Evolutionary conservation across 73 alveolate species (phyloP).

Genomic region (Paramecium biaurelia): DNA sequence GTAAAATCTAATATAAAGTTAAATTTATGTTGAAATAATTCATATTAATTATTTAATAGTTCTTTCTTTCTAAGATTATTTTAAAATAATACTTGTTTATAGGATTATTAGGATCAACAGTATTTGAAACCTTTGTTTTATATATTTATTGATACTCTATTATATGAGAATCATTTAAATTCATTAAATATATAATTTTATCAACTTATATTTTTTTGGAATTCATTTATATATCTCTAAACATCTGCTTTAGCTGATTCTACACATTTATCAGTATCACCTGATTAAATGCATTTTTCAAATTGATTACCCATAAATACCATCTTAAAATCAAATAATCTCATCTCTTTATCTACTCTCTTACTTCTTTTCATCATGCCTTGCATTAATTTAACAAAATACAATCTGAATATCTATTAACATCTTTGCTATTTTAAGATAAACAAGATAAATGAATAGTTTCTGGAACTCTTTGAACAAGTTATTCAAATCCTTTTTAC

Average conservation of each 20-base stretch:
- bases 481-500: slow-evolving; percentile 20
- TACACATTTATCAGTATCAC: neutral
- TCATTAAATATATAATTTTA: neutral
- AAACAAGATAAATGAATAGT: neutral
- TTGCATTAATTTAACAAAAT: neutral
- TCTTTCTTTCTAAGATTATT: neutral
- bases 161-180: neutral
- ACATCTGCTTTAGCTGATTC: neutral
- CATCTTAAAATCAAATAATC: slow-evolving; percentile 11
- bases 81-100: neutral
- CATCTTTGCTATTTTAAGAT: neutral
- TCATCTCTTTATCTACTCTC: neutral
- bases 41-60: neutral
- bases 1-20: no score
- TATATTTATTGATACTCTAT: neutral
- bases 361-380: slow-evolving; percentile 10
- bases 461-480: neutral
- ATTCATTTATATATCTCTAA: slow-evolving; percentile 1
- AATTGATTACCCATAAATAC: neutral
- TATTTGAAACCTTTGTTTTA: neutral
- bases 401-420: slow-evolving; percentile 24
- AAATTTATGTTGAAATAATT: neutral
- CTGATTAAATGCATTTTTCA: neutral
- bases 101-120: neutral
- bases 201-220: neutral